A percentile compares a stretch with the other conserved stretches of the same genome.
These are phyloP conservation scores for Pleurotus giganteus DNA, from an alignment of 768 basidiomycete species.

Conservation along the genomic window DNA sequence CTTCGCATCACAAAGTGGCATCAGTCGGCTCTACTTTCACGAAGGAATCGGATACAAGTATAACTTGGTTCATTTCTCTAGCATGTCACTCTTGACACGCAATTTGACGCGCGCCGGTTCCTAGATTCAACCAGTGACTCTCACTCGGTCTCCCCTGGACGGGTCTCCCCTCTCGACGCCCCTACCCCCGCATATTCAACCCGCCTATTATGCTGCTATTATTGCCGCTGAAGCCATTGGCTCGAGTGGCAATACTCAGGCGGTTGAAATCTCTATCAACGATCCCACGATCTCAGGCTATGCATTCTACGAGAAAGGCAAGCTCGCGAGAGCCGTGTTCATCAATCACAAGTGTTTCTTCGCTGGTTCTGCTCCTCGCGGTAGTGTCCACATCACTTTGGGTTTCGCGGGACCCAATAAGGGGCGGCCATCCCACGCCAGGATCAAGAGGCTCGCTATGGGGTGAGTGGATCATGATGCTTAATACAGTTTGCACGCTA, in stretches of 20 bases:
- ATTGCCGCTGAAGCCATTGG: constrained; percentile 60
- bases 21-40: constrained; percentile 59
- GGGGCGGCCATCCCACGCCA: constrained; percentile 27
- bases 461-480: constrained; percentile 34
- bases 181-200: constrained; percentile 58
- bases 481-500: neutral
- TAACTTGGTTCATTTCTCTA: constrained; percentile 46
- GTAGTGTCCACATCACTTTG: constrained; percentile 40
- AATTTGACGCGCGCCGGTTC: too few relatives aligned
- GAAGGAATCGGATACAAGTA: constrained; percentile 73
- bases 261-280: constrained; percentile 47
- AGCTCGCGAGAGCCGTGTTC: constrained; percentile 48
- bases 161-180: constrained; percentile 49
- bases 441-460: constrained; percentile 49
- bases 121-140: constrained; percentile 61
- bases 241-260: constrained; percentile 33
- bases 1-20: constrained; percentile 55
- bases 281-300: constrained; percentile 54
- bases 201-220: constrained; percentile 66
- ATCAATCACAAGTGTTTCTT: constrained; percentile 59
- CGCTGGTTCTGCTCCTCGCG: constrained; percentile 30
- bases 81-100: neutral
- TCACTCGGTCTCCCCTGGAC: constrained; percentile 57
- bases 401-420: constrained; percentile 27
- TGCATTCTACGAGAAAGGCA: constrained; percentile 50